Base-by-base conservation (phyloP, 768 basidiomycete species). In the Leucosporidium scottii region DNA sequence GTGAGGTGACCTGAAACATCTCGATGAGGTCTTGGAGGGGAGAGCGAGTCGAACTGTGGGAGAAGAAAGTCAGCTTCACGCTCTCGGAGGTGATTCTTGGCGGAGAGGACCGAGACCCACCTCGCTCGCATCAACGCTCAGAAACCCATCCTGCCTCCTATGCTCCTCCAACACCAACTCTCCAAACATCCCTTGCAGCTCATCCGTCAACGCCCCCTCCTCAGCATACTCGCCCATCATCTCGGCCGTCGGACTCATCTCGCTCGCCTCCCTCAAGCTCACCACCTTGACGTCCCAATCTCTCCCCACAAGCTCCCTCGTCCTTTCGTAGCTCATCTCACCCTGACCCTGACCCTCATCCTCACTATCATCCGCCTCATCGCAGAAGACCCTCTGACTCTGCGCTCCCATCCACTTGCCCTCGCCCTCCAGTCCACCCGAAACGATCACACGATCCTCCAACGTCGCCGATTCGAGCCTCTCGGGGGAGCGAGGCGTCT, bases 391-490 rank as follows among this genome's bases (percentile, higher is more conserved):
- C 39, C 13, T 44, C 39, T 44, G 39, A 44, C 39, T 44, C 39
- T 44, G 39, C 39, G 39, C 39, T 2, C 39, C 39, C 39, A 44
- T 44, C 39, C 39, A 44, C 13, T 44, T 15, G 3, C 39, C 39
- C 39, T 44, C 39, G 8, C 13, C 39, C 39, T 20, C 44, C 39
- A 20, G 5, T 17, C 25, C 25, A 4, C 25, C 44, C 18, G 59
- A 59, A 15, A 15, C 59, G 17, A 47, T 9, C 8, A 59, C 17
- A 3, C 59, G 59, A 15, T 15, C 9, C 25, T 59, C 44, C 27
- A 59, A 25, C 36, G 57, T 23, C 23, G 57, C 57, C n/a, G 57
- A 58, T n/a, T 58, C 57, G 36, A 58, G 57, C 8, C 57, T 21
- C 12, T 58, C 57, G 34, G 57, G 57, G 13, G 57, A 58, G 18